Base-by-base conservation (phyloP, 768 basidiomycete species). In the Rhizopogon vulgaris region DNA sequence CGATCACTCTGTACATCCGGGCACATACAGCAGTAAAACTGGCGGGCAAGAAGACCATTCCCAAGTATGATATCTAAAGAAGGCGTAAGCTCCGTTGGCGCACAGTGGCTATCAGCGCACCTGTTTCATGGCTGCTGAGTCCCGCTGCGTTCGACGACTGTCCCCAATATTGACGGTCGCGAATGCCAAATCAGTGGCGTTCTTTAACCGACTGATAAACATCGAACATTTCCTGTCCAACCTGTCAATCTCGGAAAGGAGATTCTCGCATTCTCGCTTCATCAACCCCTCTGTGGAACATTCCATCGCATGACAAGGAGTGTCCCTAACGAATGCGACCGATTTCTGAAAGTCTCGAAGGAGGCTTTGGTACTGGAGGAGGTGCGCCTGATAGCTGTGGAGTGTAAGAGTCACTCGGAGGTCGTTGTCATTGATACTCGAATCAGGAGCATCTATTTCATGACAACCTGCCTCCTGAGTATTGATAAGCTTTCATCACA, bases 1-100 rank as follows among this genome's bases (percentile, higher is more conserved):
- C 5, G 12, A 32, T 22, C 8, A 12, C 18, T 12, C 18, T 45
- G 4, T 45, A 45, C 14, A 1, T 32, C 4, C 2, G 6, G 11
- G 10, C 0, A 63, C 64, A 48, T 50, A 67, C 67, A 5, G 66
- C 56, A 38, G 63, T 62, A 50, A 81, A 81, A 9, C 72, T 75
- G 4, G 79, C 75, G 1, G 83, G 83, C 24, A 84, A 65, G 64
- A 83, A 84, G 34, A 82, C 61, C 79, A 83, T 80, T 0, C 81
- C 81, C 7, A 84, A 63, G 52, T 80, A 82, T 0, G 79, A 73
- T 30, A 84, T 75, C 61, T 80, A 71, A 53, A 41, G 10, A 27
- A 24, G 3, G 2, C 4, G 18, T 50, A 12, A 45, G 22, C 10
- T 32, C 17, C 22, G 4, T 14, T 15, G 9, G 27, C 58, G 2